phyloP scores from a whole-genome alignment of 1,284 basidiomycete species.

The Gymnopus androsaceus region DNA sequence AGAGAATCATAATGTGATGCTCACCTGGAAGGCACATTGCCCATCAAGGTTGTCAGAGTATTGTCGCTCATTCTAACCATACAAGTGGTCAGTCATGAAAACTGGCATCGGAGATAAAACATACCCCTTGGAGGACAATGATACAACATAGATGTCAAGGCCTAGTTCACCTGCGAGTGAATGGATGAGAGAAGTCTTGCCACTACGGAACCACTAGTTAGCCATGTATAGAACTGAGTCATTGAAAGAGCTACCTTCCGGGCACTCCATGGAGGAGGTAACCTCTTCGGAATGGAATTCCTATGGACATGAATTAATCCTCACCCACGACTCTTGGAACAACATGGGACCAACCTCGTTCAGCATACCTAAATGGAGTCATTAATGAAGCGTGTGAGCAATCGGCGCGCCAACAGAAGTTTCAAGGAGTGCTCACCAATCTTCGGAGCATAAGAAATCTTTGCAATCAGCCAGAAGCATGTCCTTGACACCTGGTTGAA shows the following conservation, averaged over 20 bases:
- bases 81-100: constrained; percentile 7
- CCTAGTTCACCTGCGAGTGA: constrained; percentile 83
- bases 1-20: constrained; percentile 24
- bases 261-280: constrained; percentile 84
- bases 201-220: constrained; percentile 43
- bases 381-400: constrained; percentile 13
- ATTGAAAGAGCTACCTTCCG: constrained; percentile 57
- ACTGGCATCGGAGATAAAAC: constrained; percentile 22
- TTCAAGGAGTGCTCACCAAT: constrained; percentile 58
- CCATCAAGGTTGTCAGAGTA: constrained; percentile 79
- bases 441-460: constrained; percentile 80
- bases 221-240: constrained; percentile 15
- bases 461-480: constrained; percentile 84
- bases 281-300: constrained; percentile 83
- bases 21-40: constrained; percentile 78
- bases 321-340: neutral
- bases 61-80: constrained; percentile 79
- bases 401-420: constrained; percentile 3
- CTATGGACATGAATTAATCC: constrained; percentile 35
- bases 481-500: constrained; percentile 83
- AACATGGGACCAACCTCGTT: constrained; percentile 59
- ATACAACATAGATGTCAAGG: constrained; percentile 88
- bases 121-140: constrained; percentile 81
- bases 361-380: constrained; percentile 66
- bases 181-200: constrained; percentile 83